A percentile compares a stretch with the other conserved stretches of the same genome.
phyloP scores from a whole-genome alignment of 2,329 filamentous ascomycete genomes.

The Exophiala aquamarina region DNA sequence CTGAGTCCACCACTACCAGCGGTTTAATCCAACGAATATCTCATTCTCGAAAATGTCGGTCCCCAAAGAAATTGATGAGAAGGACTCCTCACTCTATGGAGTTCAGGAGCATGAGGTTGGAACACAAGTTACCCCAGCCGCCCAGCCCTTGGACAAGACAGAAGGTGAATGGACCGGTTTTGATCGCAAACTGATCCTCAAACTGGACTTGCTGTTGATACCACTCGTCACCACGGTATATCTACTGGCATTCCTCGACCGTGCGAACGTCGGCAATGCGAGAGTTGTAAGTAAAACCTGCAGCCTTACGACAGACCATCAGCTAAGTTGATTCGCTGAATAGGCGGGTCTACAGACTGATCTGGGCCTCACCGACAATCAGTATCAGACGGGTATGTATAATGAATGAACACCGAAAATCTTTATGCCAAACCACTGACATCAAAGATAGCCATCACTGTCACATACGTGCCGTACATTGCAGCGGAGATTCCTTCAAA shows the following conservation, averaged over 20 bases:
- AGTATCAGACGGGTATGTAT: slow-evolving; percentile 2
- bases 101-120: too few species aligned
- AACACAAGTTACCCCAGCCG: too few species aligned
- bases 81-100: too few species aligned
- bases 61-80: too few species aligned
- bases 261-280: background rate
- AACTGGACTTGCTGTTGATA: background rate
- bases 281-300: background rate
- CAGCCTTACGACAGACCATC: background rate
- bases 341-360: background rate
- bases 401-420: too few species aligned
- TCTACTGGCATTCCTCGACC: slow-evolving; percentile 39
- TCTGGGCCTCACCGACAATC: background rate
- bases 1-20: too few species aligned
- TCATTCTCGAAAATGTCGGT: too few species aligned
- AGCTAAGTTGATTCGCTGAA: background rate
- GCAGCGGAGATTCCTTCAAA: slow-evolving; percentile 38
- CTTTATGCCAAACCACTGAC: background rate
- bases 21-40: too few species aligned
- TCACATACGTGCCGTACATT: slow-evolving; percentile 64
- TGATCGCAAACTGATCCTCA: background rate
- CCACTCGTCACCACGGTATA: slow-evolving; percentile 28
- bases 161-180: background rate
- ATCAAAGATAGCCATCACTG: slow-evolving; percentile 56
- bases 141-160: too few species aligned